Evolutionary conservation across 257 asterid species (phyloP).

Genomic region (Solanum sparsipilum): DNA sequence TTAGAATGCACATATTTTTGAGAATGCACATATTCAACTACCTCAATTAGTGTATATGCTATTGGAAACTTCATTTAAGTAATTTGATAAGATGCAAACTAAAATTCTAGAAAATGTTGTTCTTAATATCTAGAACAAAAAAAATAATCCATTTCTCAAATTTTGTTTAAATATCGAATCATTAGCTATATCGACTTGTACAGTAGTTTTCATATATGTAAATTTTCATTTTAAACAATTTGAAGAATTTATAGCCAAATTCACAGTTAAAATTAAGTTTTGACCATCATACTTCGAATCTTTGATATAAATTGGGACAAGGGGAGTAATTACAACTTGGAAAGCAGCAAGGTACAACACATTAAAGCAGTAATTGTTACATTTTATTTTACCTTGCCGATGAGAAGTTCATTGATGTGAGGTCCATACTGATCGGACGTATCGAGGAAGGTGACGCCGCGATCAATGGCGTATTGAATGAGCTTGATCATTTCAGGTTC

Average conservation of each 20-base stretch:
- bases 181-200: not conserved
- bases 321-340: too few species aligned
- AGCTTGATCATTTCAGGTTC: conserved; percentile 21
- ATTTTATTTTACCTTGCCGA: conserved; percentile 12
- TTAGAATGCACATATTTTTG: not conserved
- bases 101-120: not conserved
- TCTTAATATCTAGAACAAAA: not conserved
- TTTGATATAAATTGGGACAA: not conserved
- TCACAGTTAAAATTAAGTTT: not conserved
- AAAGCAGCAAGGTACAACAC: not conserved
- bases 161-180: too few species aligned
- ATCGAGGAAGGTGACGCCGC: conserved; percentile 20
- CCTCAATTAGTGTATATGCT: not conserved
- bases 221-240: too few species aligned
- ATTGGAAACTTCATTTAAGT: not conserved
- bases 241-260: not conserved
- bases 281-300: too few species aligned
- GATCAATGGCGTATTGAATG: conserved; percentile 18
- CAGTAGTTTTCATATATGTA: not conserved
- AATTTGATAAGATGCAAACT: not conserved
- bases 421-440: conserved; percentile 27
- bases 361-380: not conserved
- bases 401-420: conserved; percentile 17
- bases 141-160: not conserved
- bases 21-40: not conserved